phyloP scores from a whole-genome alignment of 257 asterid species.

The Scutellaria baicalensis region DNA sequence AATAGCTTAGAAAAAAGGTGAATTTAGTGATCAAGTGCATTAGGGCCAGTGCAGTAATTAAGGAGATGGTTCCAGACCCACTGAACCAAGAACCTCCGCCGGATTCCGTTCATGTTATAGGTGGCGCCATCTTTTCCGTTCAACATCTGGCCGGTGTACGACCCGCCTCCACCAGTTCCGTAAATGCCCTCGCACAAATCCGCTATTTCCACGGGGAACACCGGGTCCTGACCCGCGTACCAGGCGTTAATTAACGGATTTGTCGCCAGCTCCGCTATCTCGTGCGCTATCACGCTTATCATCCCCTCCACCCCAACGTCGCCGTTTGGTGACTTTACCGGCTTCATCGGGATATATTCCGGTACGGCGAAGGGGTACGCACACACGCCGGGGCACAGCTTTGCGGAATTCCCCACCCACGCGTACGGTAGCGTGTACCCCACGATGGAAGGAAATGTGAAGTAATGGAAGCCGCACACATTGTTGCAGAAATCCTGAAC shows the following conservation, averaged over 20 bases:
- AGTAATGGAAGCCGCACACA: slow-evolving; percentile 77
- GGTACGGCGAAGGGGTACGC: slow-evolving; percentile 90
- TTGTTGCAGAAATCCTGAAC: slow-evolving; percentile 69
- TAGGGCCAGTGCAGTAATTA: slow-evolving; percentile 88
- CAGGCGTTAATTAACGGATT: slow-evolving; percentile 81
- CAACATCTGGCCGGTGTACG: slow-evolving; percentile 81
- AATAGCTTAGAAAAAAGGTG: not conserved
- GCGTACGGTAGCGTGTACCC: slow-evolving; percentile 94
- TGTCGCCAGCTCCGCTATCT: slow-evolving; percentile 72
- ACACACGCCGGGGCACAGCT: slow-evolving; percentile 64
- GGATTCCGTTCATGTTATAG: slow-evolving; percentile 70
- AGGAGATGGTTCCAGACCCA: slow-evolving; percentile 81
- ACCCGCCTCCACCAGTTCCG: slow-evolving; percentile 86
- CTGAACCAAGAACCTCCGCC: slow-evolving; percentile 82
- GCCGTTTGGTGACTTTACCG: slow-evolving; percentile 65
- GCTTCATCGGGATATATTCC: slow-evolving; percentile 50
- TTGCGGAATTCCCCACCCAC: slow-evolving; percentile 86
- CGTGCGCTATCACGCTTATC: slow-evolving; percentile 89
- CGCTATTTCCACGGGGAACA: slow-evolving; percentile 77
- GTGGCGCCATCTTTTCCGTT: slow-evolving; percentile 74
- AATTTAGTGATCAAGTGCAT: slow-evolving; percentile 82
- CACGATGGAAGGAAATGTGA: slow-evolving; percentile 82
- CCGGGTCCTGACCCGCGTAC: slow-evolving; percentile 88
- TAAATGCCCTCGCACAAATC: slow-evolving; percentile 90
- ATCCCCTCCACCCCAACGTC: slow-evolving; percentile 83